A percentile compares a stretch with the other conserved stretches of the same genome.
Evolutionary conservation across 2,329 filamentous ascomycete genomes (phyloP).

Genomic region (Colletotrichum shisoi): DNA sequence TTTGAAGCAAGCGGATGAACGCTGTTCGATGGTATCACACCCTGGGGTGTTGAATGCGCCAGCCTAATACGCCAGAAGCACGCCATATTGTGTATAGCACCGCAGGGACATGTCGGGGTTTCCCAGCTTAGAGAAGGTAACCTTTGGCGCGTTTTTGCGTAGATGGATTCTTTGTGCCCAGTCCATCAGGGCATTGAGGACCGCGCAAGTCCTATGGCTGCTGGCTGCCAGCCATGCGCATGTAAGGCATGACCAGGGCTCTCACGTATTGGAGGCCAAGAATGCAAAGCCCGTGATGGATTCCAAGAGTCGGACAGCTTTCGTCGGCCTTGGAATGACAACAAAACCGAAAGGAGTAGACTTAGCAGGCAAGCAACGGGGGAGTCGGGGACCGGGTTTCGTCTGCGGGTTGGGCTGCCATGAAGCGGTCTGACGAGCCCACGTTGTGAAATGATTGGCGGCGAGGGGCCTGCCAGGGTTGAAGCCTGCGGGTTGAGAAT

Average conservation of each 20-base stretch:
- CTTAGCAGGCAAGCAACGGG: background rate
- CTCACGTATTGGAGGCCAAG: background rate
- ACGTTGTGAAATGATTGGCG: constrained; percentile 41
- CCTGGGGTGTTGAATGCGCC: background rate
- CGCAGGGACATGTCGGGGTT: background rate
- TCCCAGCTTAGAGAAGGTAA: background rate
- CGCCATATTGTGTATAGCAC: constrained; percentile 16
- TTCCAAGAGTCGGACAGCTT: background rate
- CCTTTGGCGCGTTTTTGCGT: constrained; percentile 8
- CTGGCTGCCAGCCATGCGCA: constrained; percentile 1
- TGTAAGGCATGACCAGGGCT: constrained; percentile 11
- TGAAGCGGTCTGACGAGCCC: constrained; percentile 36
- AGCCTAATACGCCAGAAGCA: constrained; percentile 15
- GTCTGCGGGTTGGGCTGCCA: constrained; percentile 26
- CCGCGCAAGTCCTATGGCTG: constrained; percentile 9
- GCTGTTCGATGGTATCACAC: constrained; percentile 1
- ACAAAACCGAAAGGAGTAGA: background rate
- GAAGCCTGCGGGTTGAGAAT: constrained; percentile 15
- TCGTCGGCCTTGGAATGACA: constrained; percentile 5
- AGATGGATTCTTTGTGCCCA: background rate
- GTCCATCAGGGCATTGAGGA: constrained; percentile 2
- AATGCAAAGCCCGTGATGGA: background rate
- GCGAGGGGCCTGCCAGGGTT: constrained; percentile 21
- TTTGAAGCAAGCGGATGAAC: background rate
- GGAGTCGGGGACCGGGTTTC: background rate